Evolutionary conservation across 169 alveolate genomes (phyloP), one percentile per base, ranked within the genome.

Genomic region (Cardiosporidium cionae): DNA sequence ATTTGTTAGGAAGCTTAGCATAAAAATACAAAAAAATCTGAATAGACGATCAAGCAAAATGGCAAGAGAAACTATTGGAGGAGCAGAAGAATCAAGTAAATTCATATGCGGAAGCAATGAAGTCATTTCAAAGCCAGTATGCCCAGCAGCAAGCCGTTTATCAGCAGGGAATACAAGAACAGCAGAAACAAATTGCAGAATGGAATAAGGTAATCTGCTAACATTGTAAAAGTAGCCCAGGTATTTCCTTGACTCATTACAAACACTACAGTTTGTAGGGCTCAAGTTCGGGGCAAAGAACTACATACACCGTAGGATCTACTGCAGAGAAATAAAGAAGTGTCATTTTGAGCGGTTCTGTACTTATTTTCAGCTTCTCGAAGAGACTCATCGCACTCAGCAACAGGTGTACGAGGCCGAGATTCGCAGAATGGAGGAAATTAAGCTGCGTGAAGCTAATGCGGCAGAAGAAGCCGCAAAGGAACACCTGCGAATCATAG

Each of bases 331-430:
- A n/a, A n/a, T n/a, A n/a, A n/a, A n/a, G n/a, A n/a, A n/a, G n/a
- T n/a, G n/a, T n/a, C n/a, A n/a, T n/a, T n/a, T n/a, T n/a, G n/a
- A n/a, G n/a, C n/a, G n/a, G n/a, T n/a, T n/a, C n/a, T n/a, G n/a
- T n/a, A n/a, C n/a, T n/a, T n/a, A n/a, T 44, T 63, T 54, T 68
- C 83, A 76, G 83, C 73, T 76, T 1, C 83, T 76, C 4, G 83
- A 76, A 66, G 83, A 76, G 32, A 75, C 83, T 0, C 83, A 76
- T 32, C 68, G 68, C 63, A 76, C 83, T 7, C 83, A 76, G 58
- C 83, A 76, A 70, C 68, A 68, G 67, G 68, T 76, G 33, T 76
- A 76, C 31, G 83, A 76, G 7, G 74, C 66, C 29, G 83, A 76
- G 67, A 66, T 76, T 31, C 67, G 72, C 22, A 62, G 78, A 28